Evolutionary conservation across 768 basidiomycete genomes (phyloP).

Genomic region (Termitomyces sp.): DNA sequence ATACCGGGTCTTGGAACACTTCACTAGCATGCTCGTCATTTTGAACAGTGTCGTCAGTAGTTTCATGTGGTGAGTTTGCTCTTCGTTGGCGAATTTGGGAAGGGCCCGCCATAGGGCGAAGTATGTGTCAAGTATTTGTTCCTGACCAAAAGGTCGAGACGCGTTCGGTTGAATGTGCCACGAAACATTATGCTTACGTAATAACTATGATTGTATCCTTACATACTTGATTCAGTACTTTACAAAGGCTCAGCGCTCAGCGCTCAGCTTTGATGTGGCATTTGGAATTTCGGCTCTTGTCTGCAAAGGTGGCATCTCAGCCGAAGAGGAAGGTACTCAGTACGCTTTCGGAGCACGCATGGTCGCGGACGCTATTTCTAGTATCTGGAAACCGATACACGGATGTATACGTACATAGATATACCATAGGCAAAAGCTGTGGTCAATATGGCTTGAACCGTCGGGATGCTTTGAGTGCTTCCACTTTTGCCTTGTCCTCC

Average conservation of each 20-base stretch:
- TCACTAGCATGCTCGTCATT: slow-evolving; percentile 49
- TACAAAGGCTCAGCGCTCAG: neutral
- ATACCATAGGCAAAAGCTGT: neutral
- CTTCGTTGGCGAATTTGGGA: slow-evolving; percentile 14
- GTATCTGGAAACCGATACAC: no score
- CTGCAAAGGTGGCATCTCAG: neutral
- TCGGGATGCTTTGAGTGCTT: slow-evolving; percentile 70
- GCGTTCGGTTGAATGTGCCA: slow-evolving; percentile 8
- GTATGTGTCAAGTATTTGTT: slow-evolving; percentile 1
- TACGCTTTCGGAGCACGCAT: neutral
- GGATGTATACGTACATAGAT: neutral
- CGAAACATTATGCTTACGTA: slow-evolving; percentile 14
- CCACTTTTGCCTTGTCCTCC: slow-evolving; percentile 81
- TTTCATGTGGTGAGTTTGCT: neutral
- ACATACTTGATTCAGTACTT: no score
- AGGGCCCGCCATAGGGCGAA: slow-evolving; percentile 15
- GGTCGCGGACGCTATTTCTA: neutral
- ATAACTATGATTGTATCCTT: neutral
- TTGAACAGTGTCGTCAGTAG: slow-evolving; percentile 28
- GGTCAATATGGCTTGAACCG: slow-evolving; percentile 85
- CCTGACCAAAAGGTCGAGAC: neutral
- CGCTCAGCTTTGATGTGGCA: no score
- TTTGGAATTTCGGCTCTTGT: neutral
- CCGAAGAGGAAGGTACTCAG: neutral
- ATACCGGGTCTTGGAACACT: slow-evolving; percentile 44